A percentile compares a stretch with the other conserved stretches of the same genome.
phyloP scores from a whole-genome alignment of 768 basidiomycete genomes.

The Pulveroboletus sp. region DNA sequence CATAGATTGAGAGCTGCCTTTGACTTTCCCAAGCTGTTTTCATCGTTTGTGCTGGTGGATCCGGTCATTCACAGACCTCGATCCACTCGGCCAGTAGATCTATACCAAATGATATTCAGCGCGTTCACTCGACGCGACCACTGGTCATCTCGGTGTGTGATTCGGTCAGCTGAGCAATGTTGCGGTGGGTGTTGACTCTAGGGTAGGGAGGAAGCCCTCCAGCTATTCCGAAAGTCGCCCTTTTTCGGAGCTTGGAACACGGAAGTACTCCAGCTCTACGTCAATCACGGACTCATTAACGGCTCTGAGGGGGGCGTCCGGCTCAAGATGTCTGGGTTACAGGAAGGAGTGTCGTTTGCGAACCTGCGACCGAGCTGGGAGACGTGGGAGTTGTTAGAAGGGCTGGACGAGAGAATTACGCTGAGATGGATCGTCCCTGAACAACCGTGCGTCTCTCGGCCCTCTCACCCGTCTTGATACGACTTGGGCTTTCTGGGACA shows the following conservation, averaged over 20 bases:
- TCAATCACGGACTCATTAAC: slow-evolving; percentile 49
- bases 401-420: slow-evolving; percentile 23
- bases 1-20: slow-evolving; percentile 61
- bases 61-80: slow-evolving; percentile 52
- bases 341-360: slow-evolving; percentile 59
- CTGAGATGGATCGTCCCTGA: slow-evolving; percentile 29
- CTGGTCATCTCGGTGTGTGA: slow-evolving; percentile 58
- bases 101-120: slow-evolving; percentile 26
- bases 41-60: slow-evolving; percentile 70
- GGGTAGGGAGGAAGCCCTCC: slow-evolving; percentile 55
- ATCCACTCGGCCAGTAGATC: not conserved
- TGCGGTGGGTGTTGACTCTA: not conserved
- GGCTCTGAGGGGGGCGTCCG: slow-evolving; percentile 36
- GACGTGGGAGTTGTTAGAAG: slow-evolving; percentile 25
- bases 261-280: slow-evolving; percentile 52
- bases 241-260: slow-evolving; percentile 76
- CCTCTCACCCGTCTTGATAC: not conserved
- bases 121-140: slow-evolving; percentile 55
- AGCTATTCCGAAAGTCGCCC: slow-evolving; percentile 43
- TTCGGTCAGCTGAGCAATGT: not conserved
- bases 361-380: slow-evolving; percentile 33
- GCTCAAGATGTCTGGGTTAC: slow-evolving; percentile 63
- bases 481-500: not conserved
- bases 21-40: slow-evolving; percentile 60
- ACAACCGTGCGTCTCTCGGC: slow-evolving; percentile 8